Evolutionary conservation across 2,329 filamentous ascomycete species (phyloP).

Genomic region (Colletotrichum sp.): DNA sequence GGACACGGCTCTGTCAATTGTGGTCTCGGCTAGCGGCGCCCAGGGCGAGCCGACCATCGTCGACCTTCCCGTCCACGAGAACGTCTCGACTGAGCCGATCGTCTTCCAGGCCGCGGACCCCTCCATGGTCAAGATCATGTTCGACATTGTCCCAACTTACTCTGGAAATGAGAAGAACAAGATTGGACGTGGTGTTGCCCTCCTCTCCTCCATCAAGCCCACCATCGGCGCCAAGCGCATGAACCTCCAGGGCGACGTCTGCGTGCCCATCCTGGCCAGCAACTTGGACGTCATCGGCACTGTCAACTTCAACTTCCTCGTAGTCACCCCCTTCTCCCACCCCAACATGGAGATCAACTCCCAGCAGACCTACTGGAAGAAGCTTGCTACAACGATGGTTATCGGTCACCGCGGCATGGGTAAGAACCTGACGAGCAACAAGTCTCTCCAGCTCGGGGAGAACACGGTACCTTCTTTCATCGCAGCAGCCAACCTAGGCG

Average conservation of each 20-base stretch:
- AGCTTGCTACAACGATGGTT: conserved; percentile 84
- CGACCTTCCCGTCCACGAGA: conserved; percentile 92
- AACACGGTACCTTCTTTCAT: conserved; percentile 98
- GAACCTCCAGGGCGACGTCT: conserved; percentile 89
- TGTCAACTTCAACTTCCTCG: conserved; percentile 95
- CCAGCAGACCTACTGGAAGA: conserved; percentile 96
- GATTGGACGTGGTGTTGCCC: conserved; percentile 86
- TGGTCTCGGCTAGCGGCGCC: conserved; percentile 86
- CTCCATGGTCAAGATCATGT: conserved; percentile 84
- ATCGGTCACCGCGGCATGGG: conserved; percentile 78
- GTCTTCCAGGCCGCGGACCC: conserved; percentile 83
- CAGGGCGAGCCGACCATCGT: conserved; percentile 87
- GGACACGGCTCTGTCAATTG: conserved; percentile 90
- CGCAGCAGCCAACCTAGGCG: conserved; percentile 90
- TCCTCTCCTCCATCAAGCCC: conserved; percentile 86
- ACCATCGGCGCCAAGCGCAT: conserved; percentile 85
- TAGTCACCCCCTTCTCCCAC: conserved; percentile 93
- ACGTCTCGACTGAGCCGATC: conserved; percentile 91
- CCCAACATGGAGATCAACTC: conserved; percentile 92
- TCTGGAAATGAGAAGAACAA: conserved; percentile 87
- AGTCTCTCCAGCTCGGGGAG: conserved; percentile 91
- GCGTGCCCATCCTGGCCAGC: conserved; percentile 86
- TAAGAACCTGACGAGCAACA: conserved; percentile 85
- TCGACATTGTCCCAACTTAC: conserved; percentile 96
- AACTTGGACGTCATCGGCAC: conserved; percentile 90